Percentiles rank a stretch among this genome's conserved stretches.
Evolutionary conservation across 2,329 filamentous ascomycete genomes (phyloP).

Genomic region (Neurospora sp.): DNA sequence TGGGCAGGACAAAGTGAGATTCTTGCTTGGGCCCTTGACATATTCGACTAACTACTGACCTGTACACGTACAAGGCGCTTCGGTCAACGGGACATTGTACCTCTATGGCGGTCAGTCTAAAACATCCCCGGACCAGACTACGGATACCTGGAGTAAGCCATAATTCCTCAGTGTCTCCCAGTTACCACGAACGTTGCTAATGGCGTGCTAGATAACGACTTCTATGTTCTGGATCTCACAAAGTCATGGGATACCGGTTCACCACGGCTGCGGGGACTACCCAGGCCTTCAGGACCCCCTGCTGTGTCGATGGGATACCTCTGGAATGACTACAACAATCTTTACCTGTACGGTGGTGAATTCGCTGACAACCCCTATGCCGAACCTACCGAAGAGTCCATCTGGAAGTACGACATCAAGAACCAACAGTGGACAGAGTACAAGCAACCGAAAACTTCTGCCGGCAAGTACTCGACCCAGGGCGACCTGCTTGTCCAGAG

Average conservation of each 20-base stretch:
- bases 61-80: conserved; percentile 35
- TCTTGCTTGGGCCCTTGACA: not conserved
- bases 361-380: conserved; percentile 54
- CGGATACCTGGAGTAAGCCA: conserved; percentile 59
- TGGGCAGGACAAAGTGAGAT: conserved; percentile 54
- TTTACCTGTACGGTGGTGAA: conserved; percentile 67
- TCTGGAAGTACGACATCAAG: conserved; percentile 61
- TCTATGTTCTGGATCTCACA: conserved; percentile 62
- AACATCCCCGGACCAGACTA: conserved; percentile 43
- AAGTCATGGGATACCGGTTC: conserved; percentile 60
- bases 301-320: conserved; percentile 64
- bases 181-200: conserved; percentile 1
- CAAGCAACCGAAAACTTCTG: conserved; percentile 48
- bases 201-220: conserved; percentile 51
- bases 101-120: conserved; percentile 64
- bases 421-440: conserved; percentile 54
- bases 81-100: conserved; percentile 67
- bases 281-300: conserved; percentile 56
- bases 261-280: conserved; percentile 52
- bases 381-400: conserved; percentile 48
- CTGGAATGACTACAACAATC: conserved; percentile 60
- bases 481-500: conserved; percentile 51
- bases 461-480: conserved; percentile 51
- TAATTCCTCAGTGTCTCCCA: not conserved
- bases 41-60: conserved; percentile 9